Base-by-base conservation (phyloP, 106 monocot genomes). In the Posidonia australis region DNA sequence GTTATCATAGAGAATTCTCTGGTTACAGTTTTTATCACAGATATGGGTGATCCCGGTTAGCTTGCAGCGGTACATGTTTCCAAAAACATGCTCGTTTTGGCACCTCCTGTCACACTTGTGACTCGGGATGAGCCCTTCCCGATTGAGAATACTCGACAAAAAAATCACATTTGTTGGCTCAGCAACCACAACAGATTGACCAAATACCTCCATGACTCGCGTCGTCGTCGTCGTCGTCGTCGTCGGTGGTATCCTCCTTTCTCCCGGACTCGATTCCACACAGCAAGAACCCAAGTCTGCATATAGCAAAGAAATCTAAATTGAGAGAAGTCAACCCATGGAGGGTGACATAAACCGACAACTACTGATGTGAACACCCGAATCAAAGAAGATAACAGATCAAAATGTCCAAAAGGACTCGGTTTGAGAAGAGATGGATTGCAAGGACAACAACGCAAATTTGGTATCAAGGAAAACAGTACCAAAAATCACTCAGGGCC, bases 1-100 rank as follows among this genome's bases (percentile, higher is more conserved):
- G 71, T 98, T 98, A 76, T 98, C 98, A 63, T 98, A 98, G 48
- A 98, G 28, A 66, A 98, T 98, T 57, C 91, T 84, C 91, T 98
- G 91, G 80, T 87, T 76, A 77, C 98, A 98, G 54, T 91, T 98
- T 78, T 85, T 87, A 78, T 98, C 98, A 55, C 98, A 98, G 55
- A 98, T 91, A 70, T 98, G 98, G 16, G 87, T 91, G 49, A 81
- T 70, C 58, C 87, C 91, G 9, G 98, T 91, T 68, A 83, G 65
- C 69, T 81, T 86, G 91, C 98, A 98, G 56, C 78, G 81, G 72
- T 81, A 91, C 83, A 98, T 85, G 62, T 98, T 98, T 25, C 91
- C 98, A 76, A 98, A 87, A 60, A 98, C 70, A 27, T 82, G 87
- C 62, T 98, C 98, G 44, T 87, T 98, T 81, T 83, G 82, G 73